These are phyloP conservation scores for Neoarthrinium moseri DNA, from an alignment of 2,329 filamentous ascomycete species.

Conservation along the genomic window DNA sequence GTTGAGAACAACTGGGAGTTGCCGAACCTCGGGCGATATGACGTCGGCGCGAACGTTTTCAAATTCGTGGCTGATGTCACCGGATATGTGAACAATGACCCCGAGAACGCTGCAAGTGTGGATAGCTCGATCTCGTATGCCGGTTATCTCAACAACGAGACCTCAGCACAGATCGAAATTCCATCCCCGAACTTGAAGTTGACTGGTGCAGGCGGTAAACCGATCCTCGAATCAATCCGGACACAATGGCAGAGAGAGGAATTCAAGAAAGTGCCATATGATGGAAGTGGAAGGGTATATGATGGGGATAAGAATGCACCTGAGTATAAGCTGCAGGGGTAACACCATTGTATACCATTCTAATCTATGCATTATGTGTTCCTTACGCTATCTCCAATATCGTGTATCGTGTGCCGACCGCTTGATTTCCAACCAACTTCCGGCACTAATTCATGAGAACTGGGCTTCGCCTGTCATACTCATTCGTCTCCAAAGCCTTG, in stretches of 20 bases:
- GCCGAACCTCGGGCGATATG: constrained; percentile 35
- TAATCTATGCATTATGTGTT: no score
- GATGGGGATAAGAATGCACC: constrained; percentile 39
- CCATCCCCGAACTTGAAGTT: constrained; percentile 42
- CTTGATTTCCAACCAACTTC: neutral
- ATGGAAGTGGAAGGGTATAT: constrained; percentile 41
- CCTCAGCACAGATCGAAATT: constrained; percentile 26
- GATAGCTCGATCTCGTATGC: constrained; percentile 42
- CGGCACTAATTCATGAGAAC: constrained; percentile 41
- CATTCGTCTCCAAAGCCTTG: constrained; percentile 35
- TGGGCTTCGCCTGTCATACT: constrained; percentile 42
- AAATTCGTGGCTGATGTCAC: constrained; percentile 57
- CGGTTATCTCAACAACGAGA: constrained; percentile 37
- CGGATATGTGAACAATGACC: constrained; percentile 45
- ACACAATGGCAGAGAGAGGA: constrained; percentile 27
- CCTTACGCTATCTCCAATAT: no score
- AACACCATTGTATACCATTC: no score
- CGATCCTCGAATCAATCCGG: constrained; percentile 32
- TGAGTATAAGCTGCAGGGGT: constrained; percentile 33
- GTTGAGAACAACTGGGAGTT: constrained; percentile 68
- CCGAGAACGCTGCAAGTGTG: constrained; percentile 30
- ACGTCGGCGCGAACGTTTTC: constrained; percentile 51
- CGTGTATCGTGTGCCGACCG: no score
- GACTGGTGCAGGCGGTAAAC: constrained; percentile 40
- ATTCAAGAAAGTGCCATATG: constrained; percentile 38